Percentiles rank a stretch among this genome's conserved stretches.
Evolutionary conservation across 2,329 filamentous ascomycete species (phyloP).

Genomic region (Chaetomium sp.): DNA sequence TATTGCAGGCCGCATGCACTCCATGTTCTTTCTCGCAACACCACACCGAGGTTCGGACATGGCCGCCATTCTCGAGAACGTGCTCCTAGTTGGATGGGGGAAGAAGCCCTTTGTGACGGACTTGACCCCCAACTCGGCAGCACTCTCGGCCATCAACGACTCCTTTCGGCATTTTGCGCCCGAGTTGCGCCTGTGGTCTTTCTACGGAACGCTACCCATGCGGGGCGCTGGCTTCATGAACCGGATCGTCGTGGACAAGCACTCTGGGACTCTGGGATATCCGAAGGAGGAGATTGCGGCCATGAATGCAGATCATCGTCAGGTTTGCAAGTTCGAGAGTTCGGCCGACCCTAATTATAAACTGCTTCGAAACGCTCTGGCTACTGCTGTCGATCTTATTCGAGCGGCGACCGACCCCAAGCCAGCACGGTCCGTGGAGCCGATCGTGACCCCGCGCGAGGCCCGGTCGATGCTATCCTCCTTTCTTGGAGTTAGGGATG

Average conservation of each 20-base stretch:
- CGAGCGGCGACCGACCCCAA: no score
- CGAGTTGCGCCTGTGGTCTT: slow-evolving; percentile 46
- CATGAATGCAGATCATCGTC: slow-evolving; percentile 42
- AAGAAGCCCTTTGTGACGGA: slow-evolving; percentile 45
- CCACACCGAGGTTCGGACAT: slow-evolving; percentile 47
- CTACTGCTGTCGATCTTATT: slow-evolving; percentile 37
- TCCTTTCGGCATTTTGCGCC: slow-evolving; percentile 46
- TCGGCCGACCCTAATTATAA: slow-evolving; percentile 40
- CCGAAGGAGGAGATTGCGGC: slow-evolving; percentile 37
- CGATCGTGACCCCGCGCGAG: slow-evolving; percentile 7
- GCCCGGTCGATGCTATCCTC: slow-evolving; percentile 24
- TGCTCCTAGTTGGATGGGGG: slow-evolving; percentile 41
- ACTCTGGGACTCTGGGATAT: slow-evolving; percentile 35
- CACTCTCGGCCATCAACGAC: slow-evolving; percentile 47
- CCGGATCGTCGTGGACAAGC: slow-evolving; percentile 41
- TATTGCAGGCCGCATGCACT: slow-evolving; percentile 38
- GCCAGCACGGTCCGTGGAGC: neutral
- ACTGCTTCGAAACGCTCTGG: slow-evolving; percentile 39
- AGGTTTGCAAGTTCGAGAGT: slow-evolving; percentile 42
- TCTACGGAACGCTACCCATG: slow-evolving; percentile 48
- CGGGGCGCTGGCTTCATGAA: slow-evolving; percentile 33
- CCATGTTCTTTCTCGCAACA: slow-evolving; percentile 46
- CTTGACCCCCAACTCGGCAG: slow-evolving; percentile 41
- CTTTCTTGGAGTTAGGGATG: slow-evolving; percentile 33
- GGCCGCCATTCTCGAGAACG: slow-evolving; percentile 41